These are phyloP conservation scores for Puccinia polysora DNA, from an alignment of 1,284 basidiomycete species.

Conservation along the genomic window DNA sequence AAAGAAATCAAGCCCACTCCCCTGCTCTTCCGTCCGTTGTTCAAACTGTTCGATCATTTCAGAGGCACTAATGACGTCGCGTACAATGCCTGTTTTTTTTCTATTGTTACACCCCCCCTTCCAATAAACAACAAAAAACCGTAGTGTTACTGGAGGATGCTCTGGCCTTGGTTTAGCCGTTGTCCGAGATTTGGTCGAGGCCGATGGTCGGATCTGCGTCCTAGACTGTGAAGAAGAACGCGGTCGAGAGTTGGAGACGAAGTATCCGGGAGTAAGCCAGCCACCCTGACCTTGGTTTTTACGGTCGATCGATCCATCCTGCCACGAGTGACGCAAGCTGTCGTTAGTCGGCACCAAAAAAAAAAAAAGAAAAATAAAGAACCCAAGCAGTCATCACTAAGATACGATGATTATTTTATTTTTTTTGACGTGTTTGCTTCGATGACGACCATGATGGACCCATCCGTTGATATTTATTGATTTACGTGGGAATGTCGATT, in stretches of 20 bases:
- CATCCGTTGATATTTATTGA: too few relatives aligned
- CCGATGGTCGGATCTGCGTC: slow-evolving; percentile 49
- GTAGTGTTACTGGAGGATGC: slow-evolving; percentile 48
- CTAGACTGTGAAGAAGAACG: slow-evolving; percentile 49
- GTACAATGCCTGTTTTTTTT: too few relatives aligned
- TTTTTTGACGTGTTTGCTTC: not conserved
- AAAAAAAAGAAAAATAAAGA: not conserved
- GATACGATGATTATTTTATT: not conserved
- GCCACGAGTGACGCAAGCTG: not conserved
- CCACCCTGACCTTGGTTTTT: too few relatives aligned
- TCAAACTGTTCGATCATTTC: too few relatives aligned
- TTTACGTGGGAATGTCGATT: too few relatives aligned
- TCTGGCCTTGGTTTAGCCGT: slow-evolving; percentile 52
- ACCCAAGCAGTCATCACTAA: not conserved
- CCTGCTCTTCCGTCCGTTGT: too few relatives aligned
- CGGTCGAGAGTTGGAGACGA: slow-evolving; percentile 19
- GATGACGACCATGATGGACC: too few relatives aligned
- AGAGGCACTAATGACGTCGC: too few relatives aligned
- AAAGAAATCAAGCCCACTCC: too few relatives aligned
- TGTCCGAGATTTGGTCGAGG: slow-evolving; percentile 45
- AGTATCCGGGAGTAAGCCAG: slow-evolving; percentile 5
- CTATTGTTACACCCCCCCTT: too few relatives aligned
- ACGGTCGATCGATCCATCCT: not conserved
- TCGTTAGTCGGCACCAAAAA: not conserved
- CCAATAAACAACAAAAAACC: too few relatives aligned